These are phyloP conservation scores for Thalassiosira exigua DNA, from an alignment of 352 stramenopile genomes.

Conservation along the genomic window DNA sequence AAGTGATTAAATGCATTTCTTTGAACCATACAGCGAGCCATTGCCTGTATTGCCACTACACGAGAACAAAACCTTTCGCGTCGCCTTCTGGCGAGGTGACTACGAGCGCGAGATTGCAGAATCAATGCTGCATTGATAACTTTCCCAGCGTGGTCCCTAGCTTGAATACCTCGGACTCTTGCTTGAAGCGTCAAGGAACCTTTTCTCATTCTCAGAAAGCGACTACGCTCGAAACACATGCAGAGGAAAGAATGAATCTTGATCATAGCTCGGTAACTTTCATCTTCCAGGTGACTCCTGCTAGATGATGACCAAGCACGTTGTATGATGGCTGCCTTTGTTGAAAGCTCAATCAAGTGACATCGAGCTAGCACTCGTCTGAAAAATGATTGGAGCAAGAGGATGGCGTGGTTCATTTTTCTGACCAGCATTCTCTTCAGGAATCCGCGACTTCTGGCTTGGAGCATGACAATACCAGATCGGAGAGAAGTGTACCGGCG, in stretches of 20 bases:
- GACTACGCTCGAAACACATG: slow-evolving; percentile 1
- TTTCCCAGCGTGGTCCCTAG: background rate
- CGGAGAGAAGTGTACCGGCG: no score
- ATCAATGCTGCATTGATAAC: no score
- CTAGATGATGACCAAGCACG: background rate
- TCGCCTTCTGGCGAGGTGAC: no score
- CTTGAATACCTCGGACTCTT: slow-evolving; percentile 18
- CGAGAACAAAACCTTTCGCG: no score
- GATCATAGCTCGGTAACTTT: background rate
- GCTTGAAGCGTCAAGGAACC: slow-evolving; percentile 3
- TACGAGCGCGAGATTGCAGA: no score
- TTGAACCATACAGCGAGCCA: no score
- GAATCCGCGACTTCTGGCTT: no score
- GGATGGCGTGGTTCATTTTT: no score
- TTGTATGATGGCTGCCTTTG: background rate
- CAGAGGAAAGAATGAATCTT: background rate
- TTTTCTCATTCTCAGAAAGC: slow-evolving; percentile 13
- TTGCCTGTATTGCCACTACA: no score
- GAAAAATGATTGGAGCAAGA: slow-evolving; percentile 11
- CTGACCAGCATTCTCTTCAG: no score
- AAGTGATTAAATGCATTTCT: no score
- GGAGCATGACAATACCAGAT: no score
- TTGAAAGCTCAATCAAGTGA: background rate
- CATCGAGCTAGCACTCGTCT: slow-evolving; percentile 2
- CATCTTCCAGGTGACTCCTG: slow-evolving; percentile 3